A percentile compares a stretch with the other conserved stretches of the same genome.
phyloP scores from a whole-genome alignment of 257 asterid genomes.

The Solanum habrochaites region DNA sequence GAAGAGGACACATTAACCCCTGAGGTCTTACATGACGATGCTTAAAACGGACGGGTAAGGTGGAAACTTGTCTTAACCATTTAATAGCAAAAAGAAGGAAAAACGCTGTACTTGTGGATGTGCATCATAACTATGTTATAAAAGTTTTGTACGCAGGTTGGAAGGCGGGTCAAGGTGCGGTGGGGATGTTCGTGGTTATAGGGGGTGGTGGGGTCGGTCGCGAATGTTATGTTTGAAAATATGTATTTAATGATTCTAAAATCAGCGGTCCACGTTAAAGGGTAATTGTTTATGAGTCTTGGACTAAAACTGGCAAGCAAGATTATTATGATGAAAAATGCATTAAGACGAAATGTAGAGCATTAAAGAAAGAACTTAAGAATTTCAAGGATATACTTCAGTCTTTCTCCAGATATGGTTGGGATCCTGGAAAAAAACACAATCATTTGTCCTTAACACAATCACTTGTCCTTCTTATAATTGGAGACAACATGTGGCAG shows the following conservation, averaged over 20 bases:
- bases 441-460: too few relatives aligned
- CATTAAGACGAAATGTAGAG: not conserved
- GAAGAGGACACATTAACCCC: not conserved
- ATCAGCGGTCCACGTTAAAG: not conserved
- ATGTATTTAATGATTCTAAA: not conserved
- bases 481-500: not conserved
- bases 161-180: too few relatives aligned
- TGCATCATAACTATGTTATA: too few relatives aligned
- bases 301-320: not conserved
- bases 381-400: not conserved
- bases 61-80: too few relatives aligned
- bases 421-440: not conserved
- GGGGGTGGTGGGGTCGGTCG: too few relatives aligned
- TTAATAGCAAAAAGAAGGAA: too few relatives aligned
- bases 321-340: not conserved
- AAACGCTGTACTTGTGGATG: too few relatives aligned
- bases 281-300: not conserved
- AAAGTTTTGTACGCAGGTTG: too few relatives aligned
- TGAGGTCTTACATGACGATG: not conserved
- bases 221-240: too few relatives aligned
- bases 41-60: too few relatives aligned
- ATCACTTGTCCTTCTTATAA: not conserved
- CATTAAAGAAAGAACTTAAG: too few relatives aligned
- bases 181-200: too few relatives aligned
- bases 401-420: not conserved